phyloP scores from a whole-genome alignment of 306 rosid genomes.

The Cucurbita pepo region DNA sequence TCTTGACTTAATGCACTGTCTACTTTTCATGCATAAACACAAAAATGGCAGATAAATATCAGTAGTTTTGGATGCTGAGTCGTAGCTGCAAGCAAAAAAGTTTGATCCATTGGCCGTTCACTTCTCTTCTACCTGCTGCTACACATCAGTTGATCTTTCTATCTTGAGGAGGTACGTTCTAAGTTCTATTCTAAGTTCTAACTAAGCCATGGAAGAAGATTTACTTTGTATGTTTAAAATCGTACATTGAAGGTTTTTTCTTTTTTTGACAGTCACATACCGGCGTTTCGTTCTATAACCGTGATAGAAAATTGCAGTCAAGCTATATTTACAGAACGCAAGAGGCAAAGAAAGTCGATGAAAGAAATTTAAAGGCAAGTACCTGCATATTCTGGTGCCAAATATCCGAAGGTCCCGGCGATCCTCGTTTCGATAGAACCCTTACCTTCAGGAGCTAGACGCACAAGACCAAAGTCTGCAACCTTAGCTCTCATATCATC shows the following conservation, averaged over 20 bases:
- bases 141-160: not conserved
- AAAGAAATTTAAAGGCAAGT: not conserved
- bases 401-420: conserved; percentile 85
- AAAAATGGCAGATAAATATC: not conserved
- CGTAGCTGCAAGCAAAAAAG: not conserved
- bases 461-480: conserved; percentile 78
- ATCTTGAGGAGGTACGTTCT: too few species aligned
- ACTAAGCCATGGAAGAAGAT: not conserved
- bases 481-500: conserved; percentile 96
- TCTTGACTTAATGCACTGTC: not conserved
- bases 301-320: not conserved
- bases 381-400: conserved; percentile 97
- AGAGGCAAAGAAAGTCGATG: not conserved
- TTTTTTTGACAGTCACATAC: not conserved
- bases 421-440: conserved; percentile 77
- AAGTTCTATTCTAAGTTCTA: not conserved
- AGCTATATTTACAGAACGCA: not conserved
- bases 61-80: not conserved
- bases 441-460: conserved; percentile 95
- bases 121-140: not conserved
- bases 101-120: not conserved
- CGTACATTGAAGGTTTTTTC: not conserved
- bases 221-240: not conserved
- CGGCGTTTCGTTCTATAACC: too few species aligned
- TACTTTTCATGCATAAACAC: not conserved